These are phyloP conservation scores for Picea sitchensis DNA, from an alignment of 75 land plant genomes.

Conservation along the genomic window DNA sequence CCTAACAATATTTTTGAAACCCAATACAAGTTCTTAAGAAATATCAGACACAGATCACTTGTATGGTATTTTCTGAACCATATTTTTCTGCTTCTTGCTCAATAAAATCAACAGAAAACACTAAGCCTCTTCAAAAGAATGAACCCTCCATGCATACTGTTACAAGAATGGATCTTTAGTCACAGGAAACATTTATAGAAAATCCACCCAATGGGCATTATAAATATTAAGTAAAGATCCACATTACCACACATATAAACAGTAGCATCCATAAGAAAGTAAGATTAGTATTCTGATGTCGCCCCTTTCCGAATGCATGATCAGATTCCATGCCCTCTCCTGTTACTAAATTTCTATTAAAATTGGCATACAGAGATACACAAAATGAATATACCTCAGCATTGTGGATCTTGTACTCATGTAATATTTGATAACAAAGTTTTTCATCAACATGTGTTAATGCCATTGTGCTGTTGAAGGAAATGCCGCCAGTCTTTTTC, in stretches of 20 bases:
- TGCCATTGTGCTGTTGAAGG: constrained; percentile 86
- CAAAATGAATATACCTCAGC: constrained; percentile 70
- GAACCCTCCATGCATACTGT: background rate
- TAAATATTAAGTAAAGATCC: background rate
- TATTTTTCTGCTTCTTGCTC: background rate
- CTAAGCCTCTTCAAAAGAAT: background rate
- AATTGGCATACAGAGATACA: constrained; percentile 1
- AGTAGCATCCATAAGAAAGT: background rate
- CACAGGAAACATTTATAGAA: background rate
- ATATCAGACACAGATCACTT: background rate
- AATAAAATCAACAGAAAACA: background rate
- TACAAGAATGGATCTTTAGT: background rate
- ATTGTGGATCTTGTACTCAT: constrained; percentile 99
- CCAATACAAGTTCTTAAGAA: background rate
- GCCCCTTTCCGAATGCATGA: background rate
- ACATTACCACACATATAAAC: background rate
- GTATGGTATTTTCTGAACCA: background rate
- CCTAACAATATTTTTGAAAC: background rate
- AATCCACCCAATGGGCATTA: background rate
- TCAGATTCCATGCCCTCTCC: background rate
- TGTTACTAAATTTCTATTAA: background rate
- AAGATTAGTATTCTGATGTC: background rate
- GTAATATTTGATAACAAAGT: constrained; percentile 96
- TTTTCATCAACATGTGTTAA: constrained; percentile 97
- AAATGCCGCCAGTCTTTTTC: constrained; percentile 98